These are phyloP conservation scores for Septoria petroselini DNA, from an alignment of 2,329 filamentous ascomycete genomes.

Conservation along the genomic window DNA sequence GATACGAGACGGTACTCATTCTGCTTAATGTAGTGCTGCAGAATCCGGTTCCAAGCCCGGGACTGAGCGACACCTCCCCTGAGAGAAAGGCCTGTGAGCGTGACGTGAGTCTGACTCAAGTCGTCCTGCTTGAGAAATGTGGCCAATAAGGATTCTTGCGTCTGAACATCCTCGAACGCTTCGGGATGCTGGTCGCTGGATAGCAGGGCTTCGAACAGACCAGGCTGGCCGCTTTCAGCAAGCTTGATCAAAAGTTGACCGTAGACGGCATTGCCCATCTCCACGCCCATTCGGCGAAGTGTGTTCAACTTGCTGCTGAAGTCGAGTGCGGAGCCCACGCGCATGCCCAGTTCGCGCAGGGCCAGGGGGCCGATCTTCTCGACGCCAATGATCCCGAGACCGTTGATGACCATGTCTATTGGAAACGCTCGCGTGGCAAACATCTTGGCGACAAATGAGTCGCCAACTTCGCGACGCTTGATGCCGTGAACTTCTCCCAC, in stretches of 20 bases:
- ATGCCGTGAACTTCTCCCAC: conserved; percentile 44
- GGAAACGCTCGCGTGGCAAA: conserved; percentile 75
- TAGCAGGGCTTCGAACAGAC: conserved; percentile 52
- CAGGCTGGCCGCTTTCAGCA: conserved; percentile 55
- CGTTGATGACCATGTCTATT: conserved; percentile 67
- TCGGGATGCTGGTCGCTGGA: conserved; percentile 64
- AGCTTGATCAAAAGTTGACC: conserved; percentile 63
- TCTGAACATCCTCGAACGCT: conserved; percentile 53
- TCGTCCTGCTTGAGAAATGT: conserved; percentile 53
- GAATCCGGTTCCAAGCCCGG: conserved; percentile 48
- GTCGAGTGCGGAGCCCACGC: conserved; percentile 56
- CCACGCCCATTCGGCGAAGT: conserved; percentile 61
- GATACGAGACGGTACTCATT: conserved; percentile 31
- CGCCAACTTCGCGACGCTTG: conserved; percentile 53
- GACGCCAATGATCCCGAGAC: conserved; percentile 68
- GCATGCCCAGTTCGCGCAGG: conserved; percentile 70
- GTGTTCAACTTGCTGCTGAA: conserved; percentile 60
- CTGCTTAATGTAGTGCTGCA: conserved; percentile 43
- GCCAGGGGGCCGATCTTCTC: conserved; percentile 70
- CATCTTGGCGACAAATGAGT: conserved; percentile 71
- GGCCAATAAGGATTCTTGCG: conserved; percentile 55
- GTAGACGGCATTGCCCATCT: conserved; percentile 62
- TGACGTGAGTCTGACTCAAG: conserved; percentile 53
- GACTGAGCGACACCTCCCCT: conserved; percentile 33
- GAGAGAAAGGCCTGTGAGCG: conserved; percentile 53